Percentiles rank a stretch among this genome's conserved stretches.
Evolutionary conservation across 2,329 filamentous ascomycete genomes (phyloP).

Genomic region (Aureobasidium pullulans): DNA sequence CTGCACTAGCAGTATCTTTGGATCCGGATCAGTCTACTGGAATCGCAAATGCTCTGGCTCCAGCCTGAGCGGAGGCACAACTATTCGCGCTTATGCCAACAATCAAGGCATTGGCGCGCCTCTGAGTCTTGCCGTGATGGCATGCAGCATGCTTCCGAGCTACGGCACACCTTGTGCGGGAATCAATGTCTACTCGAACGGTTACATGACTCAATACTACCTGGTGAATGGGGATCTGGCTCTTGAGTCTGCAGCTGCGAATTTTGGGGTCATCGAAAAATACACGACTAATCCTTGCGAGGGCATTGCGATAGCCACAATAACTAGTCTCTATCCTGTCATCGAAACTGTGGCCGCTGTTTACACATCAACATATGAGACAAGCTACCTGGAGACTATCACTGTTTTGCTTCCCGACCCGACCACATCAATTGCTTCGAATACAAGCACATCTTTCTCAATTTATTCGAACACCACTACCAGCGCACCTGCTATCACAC

Average conservation of each 20-base stretch:
- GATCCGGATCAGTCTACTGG: neutral
- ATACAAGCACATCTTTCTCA: neutral
- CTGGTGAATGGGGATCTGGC: neutral
- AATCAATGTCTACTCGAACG: neutral
- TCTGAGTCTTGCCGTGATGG: neutral
- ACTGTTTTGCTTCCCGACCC: neutral
- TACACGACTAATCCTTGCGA: neutral
- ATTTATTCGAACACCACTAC: neutral
- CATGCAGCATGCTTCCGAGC: too few relatives aligned
- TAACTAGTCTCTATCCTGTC: neutral
- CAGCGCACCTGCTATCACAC: neutral
- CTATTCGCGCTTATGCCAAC: neutral
- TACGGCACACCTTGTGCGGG: neutral
- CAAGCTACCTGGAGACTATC: neutral
- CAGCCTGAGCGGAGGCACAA: neutral
- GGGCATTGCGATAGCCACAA: neutral
- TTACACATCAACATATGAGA: neutral
- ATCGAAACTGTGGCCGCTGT: neutral
- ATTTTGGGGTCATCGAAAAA: neutral
- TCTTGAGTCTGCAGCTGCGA: neutral
- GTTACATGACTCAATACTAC: neutral
- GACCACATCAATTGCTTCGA: neutral
- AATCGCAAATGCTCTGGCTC: neutral
- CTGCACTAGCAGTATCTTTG: neutral
- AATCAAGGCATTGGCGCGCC: neutral